Base-by-base conservation (phyloP, 495 filamentous ascomycete genomes). In the Pseudevernia furfuracea region DNA sequence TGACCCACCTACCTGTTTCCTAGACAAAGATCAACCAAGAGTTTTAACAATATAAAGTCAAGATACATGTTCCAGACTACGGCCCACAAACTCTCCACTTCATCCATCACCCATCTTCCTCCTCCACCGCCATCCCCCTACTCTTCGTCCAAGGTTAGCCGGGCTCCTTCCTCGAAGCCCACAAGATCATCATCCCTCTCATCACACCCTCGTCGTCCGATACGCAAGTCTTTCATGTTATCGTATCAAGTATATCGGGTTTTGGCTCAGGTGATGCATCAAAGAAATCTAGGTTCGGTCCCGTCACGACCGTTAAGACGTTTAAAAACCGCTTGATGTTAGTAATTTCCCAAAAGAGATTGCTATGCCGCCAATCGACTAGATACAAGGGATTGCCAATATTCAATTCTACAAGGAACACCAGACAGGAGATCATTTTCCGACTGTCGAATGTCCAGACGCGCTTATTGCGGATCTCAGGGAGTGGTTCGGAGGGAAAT, bases 81-180 rank as follows among this genome's bases (percentile, higher is more conserved):
- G 68, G 68, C 30, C 65, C 65, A 11, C 68, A 69, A 41, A 21
- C 56, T 3, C 48, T 68, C 10, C 66, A 70, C 32, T 70, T 61
- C 61, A 61, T 39, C 61, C 63, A 66, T 48, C 59, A 66, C 30
- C 59, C 30, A 2, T 70, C 66, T 23, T 41, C 56, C 10, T 78
- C 65, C 3, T n/a, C 61, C 12, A 62, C 69, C 41, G 70, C 74
- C 19, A 75, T 74, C 17, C 75, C 74, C 12, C 61, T 76, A 14
- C 69, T 77, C 28, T 66, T 77, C 41, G 53, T 75, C 43, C 72
- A 76, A 60, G 72, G 75, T 30, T 77, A 77, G 75, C 75, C 75
- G 3, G 74, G 76, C 17, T 76, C 74, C 28, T 77, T 77, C 59
- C 65, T 70, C 21, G 74, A 77, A 61, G 72, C 73, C 17, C 60